A percentile compares a stretch with the other conserved stretches of the same genome.
These are phyloP conservation scores for Thermothielavioides terrestris DNA, from an alignment of 495 filamentous ascomycete genomes.

Conservation along the genomic window DNA sequence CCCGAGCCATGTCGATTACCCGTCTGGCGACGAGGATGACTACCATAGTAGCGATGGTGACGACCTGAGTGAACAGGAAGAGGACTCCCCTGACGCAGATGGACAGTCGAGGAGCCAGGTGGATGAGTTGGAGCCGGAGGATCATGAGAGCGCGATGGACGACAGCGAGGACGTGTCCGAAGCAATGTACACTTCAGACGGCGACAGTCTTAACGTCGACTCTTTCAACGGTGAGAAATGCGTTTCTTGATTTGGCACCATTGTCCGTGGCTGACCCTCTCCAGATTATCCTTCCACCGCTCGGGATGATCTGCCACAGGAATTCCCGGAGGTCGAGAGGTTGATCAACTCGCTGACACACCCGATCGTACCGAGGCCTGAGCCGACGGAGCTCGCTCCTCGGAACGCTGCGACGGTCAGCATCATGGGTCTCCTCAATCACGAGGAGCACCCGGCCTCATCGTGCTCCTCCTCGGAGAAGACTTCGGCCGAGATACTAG, in stretches of 20 bases:
- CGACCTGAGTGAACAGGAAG: background rate
- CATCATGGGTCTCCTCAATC: constrained; percentile 1
- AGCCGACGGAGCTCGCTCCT: background rate
- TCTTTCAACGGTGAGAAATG: background rate
- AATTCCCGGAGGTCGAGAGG: too few relatives aligned
- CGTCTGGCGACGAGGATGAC: constrained; percentile 2
- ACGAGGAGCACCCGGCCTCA: background rate
- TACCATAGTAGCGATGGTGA: constrained; percentile 4
- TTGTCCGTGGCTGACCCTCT: background rate
- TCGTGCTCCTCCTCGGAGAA: background rate
- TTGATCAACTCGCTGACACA: too few relatives aligned
- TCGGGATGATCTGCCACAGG: background rate
- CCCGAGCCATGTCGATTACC: constrained; percentile 1
- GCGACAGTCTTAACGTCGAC: background rate
- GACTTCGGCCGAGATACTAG: constrained; percentile 19
- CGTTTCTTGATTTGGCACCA: background rate
- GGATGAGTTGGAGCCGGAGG: constrained; percentile 28
- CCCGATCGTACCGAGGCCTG: background rate
- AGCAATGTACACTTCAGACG: background rate
- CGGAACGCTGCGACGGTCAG: background rate
- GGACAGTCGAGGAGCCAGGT: constrained; percentile 20
- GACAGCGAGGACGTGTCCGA: background rate
- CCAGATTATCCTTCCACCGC: background rate
- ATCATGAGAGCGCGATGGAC: constrained; percentile 20
- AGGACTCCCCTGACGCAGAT: constrained; percentile 10